phyloP scores from a whole-genome alignment of 2,329 filamentous ascomycete genomes.

The Fusarium falciforme region DNA sequence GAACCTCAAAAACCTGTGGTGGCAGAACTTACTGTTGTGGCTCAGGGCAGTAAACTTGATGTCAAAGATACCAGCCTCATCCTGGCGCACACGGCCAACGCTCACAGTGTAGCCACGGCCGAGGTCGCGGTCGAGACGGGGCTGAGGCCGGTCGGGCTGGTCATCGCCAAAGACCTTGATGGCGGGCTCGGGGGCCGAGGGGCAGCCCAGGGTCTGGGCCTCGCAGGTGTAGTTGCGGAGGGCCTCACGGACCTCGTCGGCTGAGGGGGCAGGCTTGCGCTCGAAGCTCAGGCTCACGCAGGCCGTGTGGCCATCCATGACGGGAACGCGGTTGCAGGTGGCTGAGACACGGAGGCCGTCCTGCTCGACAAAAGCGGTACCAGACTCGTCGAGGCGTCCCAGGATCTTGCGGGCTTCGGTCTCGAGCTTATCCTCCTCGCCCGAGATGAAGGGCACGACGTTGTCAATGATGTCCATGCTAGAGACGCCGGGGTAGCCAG shows the following conservation, averaged over 20 bases:
- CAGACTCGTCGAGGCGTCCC: conserved; percentile 76
- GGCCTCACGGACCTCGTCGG: conserved; percentile 81
- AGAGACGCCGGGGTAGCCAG: conserved; percentile 89
- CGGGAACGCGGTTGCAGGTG: conserved; percentile 93
- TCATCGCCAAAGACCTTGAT: conserved; percentile 83
- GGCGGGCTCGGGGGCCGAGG: conserved; percentile 82
- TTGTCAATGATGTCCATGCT: conserved; percentile 98
- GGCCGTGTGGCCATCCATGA: conserved; percentile 94
- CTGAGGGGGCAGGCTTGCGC: conserved; percentile 77
- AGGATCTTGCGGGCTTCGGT: conserved; percentile 96
- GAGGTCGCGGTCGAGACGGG: conserved; percentile 87
- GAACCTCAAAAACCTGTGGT: not conserved
- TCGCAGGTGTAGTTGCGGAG: conserved; percentile 85
- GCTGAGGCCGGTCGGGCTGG: conserved; percentile 90
- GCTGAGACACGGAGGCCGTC: conserved; percentile 80
- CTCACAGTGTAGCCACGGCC: conserved; percentile 90
- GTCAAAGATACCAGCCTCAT: conserved; percentile 90
- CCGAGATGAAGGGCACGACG: conserved; percentile 90
- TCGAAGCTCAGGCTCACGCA: conserved; percentile 90
- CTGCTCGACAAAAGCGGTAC: conserved; percentile 83
- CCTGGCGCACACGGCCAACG: conserved; percentile 87
- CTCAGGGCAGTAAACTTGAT: conserved; percentile 94
- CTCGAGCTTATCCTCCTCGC: conserved; percentile 97
- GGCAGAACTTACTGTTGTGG: conserved; percentile 71
- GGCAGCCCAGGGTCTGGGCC: conserved; percentile 84